Base-by-base conservation (phyloP, 2,329 filamentous ascomycete genomes). In the Fusarium chlamydosporum region DNA sequence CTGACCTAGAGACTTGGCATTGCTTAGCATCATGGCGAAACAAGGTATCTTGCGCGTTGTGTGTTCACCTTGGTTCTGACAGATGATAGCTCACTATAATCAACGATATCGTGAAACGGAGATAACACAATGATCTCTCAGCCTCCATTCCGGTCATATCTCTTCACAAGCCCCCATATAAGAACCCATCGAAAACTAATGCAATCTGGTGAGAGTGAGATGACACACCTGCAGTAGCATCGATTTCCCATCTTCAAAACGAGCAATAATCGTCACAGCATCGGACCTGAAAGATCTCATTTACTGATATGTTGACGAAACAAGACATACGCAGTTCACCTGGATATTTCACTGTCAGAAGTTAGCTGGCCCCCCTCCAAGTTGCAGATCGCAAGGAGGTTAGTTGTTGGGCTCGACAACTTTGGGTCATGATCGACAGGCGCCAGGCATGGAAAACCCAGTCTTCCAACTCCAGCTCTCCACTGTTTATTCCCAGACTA, bases 331-430 rank as follows among this genome's bases (percentile, higher is more conserved):
- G 2, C 23, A 51, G 34, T n/a, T 27, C 42, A 34, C 46, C 33
- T 27, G 11, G 7, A 12, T 4, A 20, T 13, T 51, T 20, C 12
- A 41, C 20, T 61, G 5, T 33, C 34, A 40, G 37, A 50, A 50
- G 18, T 37, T 50, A 41, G 61, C 33, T 13, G 12, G 29, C 23
- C 45, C 48, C 42, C 56, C 43, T 15, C n/a, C n/a, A n/a, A 29
- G 7, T 54, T 35, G 11, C 20, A 43, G 54, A 58, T 62, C 37
- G 60, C 58, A 43, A 27, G 23, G 27, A 52, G 23, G 23, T n/a
- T 18, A 18, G 4, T 27, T 29, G 50, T 18, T 12, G 31, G 29
- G 63, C 54, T 62, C 50, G 46, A 48, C 65, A 55, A 27, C 6
- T 38, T 9, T 23, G 3, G n/a, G 35, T 18, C n/a, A 6, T 26